A percentile compares a stretch with the other conserved stretches of the same genome.
Conservation (phyloP, 164 flowering plant species). For the Malania oleifera region DNA sequence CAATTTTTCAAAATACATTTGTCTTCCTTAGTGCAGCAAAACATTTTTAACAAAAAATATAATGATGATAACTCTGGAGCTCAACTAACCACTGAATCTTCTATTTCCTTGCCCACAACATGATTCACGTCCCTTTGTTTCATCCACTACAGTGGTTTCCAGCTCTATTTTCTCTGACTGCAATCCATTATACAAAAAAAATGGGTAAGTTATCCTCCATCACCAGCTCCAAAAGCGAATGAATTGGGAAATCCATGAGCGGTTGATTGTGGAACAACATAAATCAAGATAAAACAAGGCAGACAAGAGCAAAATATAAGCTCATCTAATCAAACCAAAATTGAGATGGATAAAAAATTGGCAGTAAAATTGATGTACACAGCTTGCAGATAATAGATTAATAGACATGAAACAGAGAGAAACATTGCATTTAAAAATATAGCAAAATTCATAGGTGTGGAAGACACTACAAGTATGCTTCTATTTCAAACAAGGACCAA, state of each 20-base stretch:
- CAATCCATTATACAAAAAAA: slow-evolving; percentile 16
- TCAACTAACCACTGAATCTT: slow-evolving; percentile 87
- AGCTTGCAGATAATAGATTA: background rate
- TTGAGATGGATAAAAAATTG: background rate
- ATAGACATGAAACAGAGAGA: background rate
- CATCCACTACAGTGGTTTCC: slow-evolving; percentile 96
- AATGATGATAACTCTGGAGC: background rate
- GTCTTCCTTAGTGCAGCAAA: background rate
- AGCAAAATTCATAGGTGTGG: too few species aligned
- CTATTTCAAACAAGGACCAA: slow-evolving; percentile 4
- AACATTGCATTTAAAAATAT: background rate
- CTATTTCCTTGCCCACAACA: slow-evolving; percentile 78
- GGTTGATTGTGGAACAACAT: background rate
- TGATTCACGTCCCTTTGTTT: slow-evolving; percentile 87
- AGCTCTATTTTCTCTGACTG: slow-evolving; percentile 96
- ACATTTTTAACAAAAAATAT: background rate
- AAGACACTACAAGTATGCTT: too few species aligned
- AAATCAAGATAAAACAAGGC: background rate
- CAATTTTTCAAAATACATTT: background rate
- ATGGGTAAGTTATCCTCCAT: background rate
- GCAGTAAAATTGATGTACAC: background rate
- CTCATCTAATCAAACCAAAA: background rate
- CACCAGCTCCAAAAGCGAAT: background rate
- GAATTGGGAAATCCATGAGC: background rate
- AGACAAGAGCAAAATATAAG: too few species aligned